Evolutionary conservation across 345 rosid genomes (phyloP).

Genomic region (Orychophragmus violaceus): DNA sequence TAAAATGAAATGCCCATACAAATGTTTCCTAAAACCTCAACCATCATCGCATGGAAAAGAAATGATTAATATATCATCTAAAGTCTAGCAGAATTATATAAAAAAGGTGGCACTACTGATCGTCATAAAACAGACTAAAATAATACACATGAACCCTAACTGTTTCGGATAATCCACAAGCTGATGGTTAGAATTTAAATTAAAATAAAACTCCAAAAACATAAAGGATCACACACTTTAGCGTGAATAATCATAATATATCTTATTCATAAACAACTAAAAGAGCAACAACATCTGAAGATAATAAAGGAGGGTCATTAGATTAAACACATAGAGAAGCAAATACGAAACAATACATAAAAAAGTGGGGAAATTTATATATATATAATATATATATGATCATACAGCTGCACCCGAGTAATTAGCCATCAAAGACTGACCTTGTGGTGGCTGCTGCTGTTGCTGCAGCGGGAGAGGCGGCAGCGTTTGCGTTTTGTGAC

Average conservation of each 20-base stretch:
- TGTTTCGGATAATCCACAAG: not conserved
- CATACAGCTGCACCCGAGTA: slow-evolving; percentile 27
- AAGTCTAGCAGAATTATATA: not conserved
- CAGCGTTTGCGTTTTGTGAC: slow-evolving; percentile 15
- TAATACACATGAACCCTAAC: slow-evolving; percentile 18
- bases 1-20: not conserved
- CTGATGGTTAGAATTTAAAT: not conserved
- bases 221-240: not conserved
- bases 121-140: not conserved
- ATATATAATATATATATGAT: not conserved
- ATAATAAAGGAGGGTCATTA: not conserved
- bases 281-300: slow-evolving; percentile 14
- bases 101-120: not conserved
- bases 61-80: slow-evolving; percentile 1
- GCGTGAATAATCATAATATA: not conserved
- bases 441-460: slow-evolving; percentile 20
- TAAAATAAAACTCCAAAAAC: not conserved
- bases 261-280: slow-evolving; percentile 19
- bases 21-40: not conserved
- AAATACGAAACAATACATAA: slow-evolving; percentile 6
- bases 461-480: slow-evolving; percentile 23
- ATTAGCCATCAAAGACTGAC: slow-evolving; percentile 32
- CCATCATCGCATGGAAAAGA: slow-evolving; percentile 16
- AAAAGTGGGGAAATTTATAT: not conserved
- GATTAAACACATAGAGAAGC: slow-evolving; percentile 9